Percentiles rank a stretch among this genome's conserved stretches.
Conservation (phyloP, 2,329 filamentous ascomycete genomes). For the Botrytis sinoallii region DNA sequence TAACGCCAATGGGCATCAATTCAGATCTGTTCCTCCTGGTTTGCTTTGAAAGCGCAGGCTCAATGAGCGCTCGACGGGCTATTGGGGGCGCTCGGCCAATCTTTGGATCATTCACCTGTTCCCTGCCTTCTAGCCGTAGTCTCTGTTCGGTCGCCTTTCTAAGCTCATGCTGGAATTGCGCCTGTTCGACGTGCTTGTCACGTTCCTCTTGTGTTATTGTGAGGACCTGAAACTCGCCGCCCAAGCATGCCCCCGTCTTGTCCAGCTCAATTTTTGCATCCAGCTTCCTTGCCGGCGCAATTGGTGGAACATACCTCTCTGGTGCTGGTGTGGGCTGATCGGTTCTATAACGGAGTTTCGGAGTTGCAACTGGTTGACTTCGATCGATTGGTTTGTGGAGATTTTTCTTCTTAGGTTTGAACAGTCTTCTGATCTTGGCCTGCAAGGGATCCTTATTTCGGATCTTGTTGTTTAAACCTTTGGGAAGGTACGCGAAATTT, state of each 20-base stretch:
- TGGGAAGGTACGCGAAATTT: not conserved
- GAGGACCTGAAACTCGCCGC: not conserved
- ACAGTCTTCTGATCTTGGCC: not conserved
- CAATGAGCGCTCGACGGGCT: not conserved
- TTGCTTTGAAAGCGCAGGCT: not conserved
- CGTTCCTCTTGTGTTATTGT: not conserved
- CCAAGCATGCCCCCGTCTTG: not conserved
- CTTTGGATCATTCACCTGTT: not conserved
- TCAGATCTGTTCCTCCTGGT: not conserved
- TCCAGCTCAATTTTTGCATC: not conserved
- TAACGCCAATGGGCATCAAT: not conserved
- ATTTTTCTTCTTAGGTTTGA: not conserved
- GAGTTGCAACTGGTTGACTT: not conserved
- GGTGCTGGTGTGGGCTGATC: not conserved
- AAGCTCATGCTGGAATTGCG: not conserved
- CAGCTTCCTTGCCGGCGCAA: not conserved
- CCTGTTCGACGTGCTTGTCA: not conserved
- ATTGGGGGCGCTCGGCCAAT: conserved; percentile 17
- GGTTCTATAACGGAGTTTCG: not conserved
- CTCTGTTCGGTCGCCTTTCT: conserved; percentile 2
- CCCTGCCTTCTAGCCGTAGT: not conserved
- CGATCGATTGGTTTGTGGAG: not conserved
- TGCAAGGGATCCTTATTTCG: not conserved
- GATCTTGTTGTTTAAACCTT: conserved; percentile 11
- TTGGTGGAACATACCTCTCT: not conserved